Evolutionary conservation across 768 basidiomycete genomes (phyloP), one percentile per base, ranked within the genome.

Genomic region (Naganishia onofrii): DNA sequence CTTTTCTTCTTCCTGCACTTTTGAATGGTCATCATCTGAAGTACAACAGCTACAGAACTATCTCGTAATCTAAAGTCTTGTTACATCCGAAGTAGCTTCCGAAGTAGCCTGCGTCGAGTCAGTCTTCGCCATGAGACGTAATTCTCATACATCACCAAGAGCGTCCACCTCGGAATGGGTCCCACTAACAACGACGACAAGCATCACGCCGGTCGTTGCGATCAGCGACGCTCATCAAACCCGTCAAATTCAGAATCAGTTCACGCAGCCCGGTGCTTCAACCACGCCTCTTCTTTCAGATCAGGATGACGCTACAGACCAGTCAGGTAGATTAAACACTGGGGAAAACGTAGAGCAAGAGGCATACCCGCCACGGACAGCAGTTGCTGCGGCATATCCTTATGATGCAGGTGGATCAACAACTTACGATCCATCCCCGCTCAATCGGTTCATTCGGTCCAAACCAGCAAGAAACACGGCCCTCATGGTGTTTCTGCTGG

Each of bases 101-200:
- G n/a, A 21, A 6, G 13, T 51, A 7, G 42, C 15, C 15, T 17
- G 2, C 42, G 15, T 42, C 42, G 15, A 42, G 42, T 23, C 48
- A 51, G 6, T 26, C 4, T 6, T 51, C 42, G 21, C 6, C n/a
- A 63, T 63, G 60, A n/a, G 60, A 29, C 36, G 60, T 4, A 29
- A 29, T 13, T 63, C 60, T 15, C 60, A 63, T 1, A 21, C 60
- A n/a, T 63, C 60, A 63, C 60, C 60, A 46, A n/a, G 60, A 13
- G 29, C 38, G 17, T 63, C 60, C 23, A 58, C 57, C 10, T 63
- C 38, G 23, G 60, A 63, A 44, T 63, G 60, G 60, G 60, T 63
- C 29, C 60, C 60, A 44, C 38, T 63, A 42, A 63, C 60, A 29
- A 29, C 38, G 13, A 46, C 60, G 19, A 42, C 60, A 29, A 19